Conservation (phyloP, 2,329 filamentous ascomycete species). For the Didymella keratinophila region DNA sequence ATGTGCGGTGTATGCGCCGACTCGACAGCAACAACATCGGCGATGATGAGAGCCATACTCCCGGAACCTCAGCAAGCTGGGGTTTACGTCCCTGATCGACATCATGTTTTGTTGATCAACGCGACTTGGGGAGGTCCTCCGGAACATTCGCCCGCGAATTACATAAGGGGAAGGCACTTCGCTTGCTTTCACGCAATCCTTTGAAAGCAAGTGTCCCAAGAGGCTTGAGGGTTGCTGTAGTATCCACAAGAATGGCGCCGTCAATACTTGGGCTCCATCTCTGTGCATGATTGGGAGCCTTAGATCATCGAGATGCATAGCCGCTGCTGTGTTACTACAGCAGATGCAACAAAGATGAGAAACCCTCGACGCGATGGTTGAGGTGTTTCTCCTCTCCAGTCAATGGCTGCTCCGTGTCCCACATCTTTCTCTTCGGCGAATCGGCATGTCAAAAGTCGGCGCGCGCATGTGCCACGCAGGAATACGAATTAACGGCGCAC, state of each 20-base stretch:
- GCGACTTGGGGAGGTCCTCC: conserved; percentile 5
- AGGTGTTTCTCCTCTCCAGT: neutral
- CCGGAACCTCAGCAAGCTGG: conserved; percentile 8
- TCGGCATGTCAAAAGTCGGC: conserved; percentile 29
- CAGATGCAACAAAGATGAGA: neutral
- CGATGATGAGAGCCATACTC: conserved; percentile 1
- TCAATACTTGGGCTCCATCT: conserved; percentile 7
- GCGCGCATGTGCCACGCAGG: conserved; percentile 25
- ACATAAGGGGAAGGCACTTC: conserved; percentile 3
- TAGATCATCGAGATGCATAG: neutral
- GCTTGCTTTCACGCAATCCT: conserved; percentile 5
- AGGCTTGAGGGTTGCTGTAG: neutral
- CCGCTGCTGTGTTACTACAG: neutral
- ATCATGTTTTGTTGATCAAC: conserved; percentile 14
- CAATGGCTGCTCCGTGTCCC: conserved; percentile 17
- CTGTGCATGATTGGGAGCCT: neutral
- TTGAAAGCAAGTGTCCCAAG: neutral
- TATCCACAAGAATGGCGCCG: conserved; percentile 4
- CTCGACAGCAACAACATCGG: conserved; percentile 3
- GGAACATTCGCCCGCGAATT: conserved; percentile 14
- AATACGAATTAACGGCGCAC: conserved; percentile 24
- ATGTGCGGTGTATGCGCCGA: conserved; percentile 5
- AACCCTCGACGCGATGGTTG: neutral
- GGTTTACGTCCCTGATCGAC: conserved; percentile 20
- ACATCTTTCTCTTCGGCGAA: conserved; percentile 23